Evolutionary conservation across 2,329 filamentous ascomycete genomes (phyloP), one percentile per base, ranked within the genome.

Genomic region (Diplodia seriata): DNA sequence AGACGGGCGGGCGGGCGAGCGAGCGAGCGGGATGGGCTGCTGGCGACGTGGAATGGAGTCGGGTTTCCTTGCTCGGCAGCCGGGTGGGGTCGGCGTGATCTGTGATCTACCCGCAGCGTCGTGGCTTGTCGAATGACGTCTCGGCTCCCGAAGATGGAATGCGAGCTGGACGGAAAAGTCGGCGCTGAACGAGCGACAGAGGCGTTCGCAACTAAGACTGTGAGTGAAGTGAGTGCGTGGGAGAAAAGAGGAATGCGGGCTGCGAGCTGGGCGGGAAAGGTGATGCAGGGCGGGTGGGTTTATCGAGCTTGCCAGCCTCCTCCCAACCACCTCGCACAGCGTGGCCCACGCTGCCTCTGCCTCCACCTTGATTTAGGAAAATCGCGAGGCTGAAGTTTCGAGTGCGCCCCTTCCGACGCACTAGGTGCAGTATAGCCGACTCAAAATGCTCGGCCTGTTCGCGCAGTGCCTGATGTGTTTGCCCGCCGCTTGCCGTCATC

Each of bases 171-270:
- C 8, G 26, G 18, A 36, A 63, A 51, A 11, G 47, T 14, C 29
- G 23, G 40, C 43, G 54, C 40, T 57, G 64, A 67, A 67, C 64
- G 64, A 67, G 64, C 53, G 64, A 67, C 51, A 47, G 51, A 38
- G 20, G 18, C 55, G 64, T 36, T 56, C 64, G 64, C 54, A 59
- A 67, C 23, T 36, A 43, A 36, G 55, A 47, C 29, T 23, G 29
- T 23, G 26, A 31, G 64, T 38, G 49, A 36, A 38, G 43, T 49
- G 64, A 59, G 64, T 49, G 40, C 26, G 64, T 26, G 38, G 11
- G 63, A 33, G 51, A 23, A 47, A 55, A 36, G 54, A 50, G 55
- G 53, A 67, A 59, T 54, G 63, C 63, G 33, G 62, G 51, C 23
- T 62, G 31, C 49, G 40, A 62, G 29, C 26, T 33, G 43, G 50